Evolutionary conservation across 257 asterid genomes (phyloP).

Genomic region (Nicotiana tomentosiformis): DNA sequence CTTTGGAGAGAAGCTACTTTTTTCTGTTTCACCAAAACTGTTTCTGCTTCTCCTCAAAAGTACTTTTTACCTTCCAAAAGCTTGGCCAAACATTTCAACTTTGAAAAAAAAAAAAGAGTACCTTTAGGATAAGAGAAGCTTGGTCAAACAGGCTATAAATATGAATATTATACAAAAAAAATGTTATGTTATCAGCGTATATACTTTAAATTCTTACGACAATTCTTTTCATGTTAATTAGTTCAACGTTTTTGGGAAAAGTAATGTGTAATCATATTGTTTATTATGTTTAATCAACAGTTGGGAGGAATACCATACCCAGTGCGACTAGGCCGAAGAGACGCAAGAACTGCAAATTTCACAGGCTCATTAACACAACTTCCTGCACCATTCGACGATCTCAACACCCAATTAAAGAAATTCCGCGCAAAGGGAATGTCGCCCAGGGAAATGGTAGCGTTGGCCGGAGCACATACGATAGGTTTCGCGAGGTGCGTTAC

Average conservation of each 20-base stretch:
- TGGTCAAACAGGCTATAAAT: too few relatives aligned
- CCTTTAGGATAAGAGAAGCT: too few relatives aligned
- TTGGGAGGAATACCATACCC: not conserved
- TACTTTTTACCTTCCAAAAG: too few relatives aligned
- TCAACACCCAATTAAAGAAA: not conserved
- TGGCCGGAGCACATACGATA: constrained; percentile 6
- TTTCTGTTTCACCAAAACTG: too few relatives aligned
- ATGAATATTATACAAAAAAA: too few relatives aligned
- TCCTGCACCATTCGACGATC: constrained; percentile 10
- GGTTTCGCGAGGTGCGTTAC: not conserved
- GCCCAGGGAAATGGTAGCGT: not conserved
- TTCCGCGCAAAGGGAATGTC: not conserved
- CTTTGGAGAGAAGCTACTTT: too few relatives aligned
- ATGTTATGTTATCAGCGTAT: too few relatives aligned
- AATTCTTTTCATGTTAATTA: not conserved
- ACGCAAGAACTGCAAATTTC: constrained; percentile 6
- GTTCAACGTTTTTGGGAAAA: not conserved
- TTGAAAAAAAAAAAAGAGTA: too few relatives aligned
- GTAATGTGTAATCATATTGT: too few relatives aligned
- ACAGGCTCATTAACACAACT: not conserved
- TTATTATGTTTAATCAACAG: not conserved
- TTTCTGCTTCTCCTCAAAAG: too few relatives aligned
- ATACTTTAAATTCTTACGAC: not conserved
- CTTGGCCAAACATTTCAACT: too few relatives aligned
- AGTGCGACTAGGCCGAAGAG: not conserved